Conservation (phyloP, 441 rosid genomes). For the Euphorbia corollata region DNA sequence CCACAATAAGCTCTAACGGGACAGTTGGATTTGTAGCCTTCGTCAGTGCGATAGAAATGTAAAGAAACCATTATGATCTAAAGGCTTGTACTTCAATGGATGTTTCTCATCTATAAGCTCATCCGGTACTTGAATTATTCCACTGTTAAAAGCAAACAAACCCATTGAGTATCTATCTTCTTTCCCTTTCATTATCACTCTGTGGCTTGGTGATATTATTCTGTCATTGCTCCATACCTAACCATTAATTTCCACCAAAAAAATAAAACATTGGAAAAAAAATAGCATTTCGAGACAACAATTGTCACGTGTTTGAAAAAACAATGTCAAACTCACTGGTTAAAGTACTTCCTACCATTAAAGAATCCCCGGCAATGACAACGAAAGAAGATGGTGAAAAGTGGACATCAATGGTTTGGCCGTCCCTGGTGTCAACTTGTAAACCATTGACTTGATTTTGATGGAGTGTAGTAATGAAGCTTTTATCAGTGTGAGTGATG, state of each 20-base stretch:
- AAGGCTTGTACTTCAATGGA: slow-evolving; percentile 44
- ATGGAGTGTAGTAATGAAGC: slow-evolving; percentile 51
- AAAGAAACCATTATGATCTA: slow-evolving; percentile 44
- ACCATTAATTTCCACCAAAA: background rate
- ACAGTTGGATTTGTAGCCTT: slow-evolving; percentile 38
- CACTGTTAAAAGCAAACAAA: slow-evolving; percentile 35
- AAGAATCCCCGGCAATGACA: slow-evolving; percentile 43
- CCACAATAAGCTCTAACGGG: slow-evolving; percentile 51
- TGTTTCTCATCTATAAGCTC: slow-evolving; percentile 40
- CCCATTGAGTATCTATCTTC: slow-evolving; percentile 39
- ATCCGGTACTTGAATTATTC: slow-evolving; percentile 31
- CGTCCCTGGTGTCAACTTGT: slow-evolving; percentile 40
- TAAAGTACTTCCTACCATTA: too few species aligned
- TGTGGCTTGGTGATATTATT: slow-evolving; percentile 38
- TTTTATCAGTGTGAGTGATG: slow-evolving; percentile 59
- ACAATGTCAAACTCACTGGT: too few species aligned
- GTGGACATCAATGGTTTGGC: slow-evolving; percentile 27
- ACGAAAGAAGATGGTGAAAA: slow-evolving; percentile 41
- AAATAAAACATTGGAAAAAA: too few species aligned
- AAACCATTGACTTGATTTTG: slow-evolving; percentile 45
- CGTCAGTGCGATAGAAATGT: slow-evolving; percentile 35
- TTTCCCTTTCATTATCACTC: slow-evolving; percentile 38
- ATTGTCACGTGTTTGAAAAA: too few species aligned
- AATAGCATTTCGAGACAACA: too few species aligned
- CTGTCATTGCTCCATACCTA: slow-evolving; percentile 56